A percentile compares a stretch with the other conserved stretches of the same genome.
Conservation (phyloP, 2,329 filamentous ascomycete genomes). For the Clonostachys byssicola region DNA sequence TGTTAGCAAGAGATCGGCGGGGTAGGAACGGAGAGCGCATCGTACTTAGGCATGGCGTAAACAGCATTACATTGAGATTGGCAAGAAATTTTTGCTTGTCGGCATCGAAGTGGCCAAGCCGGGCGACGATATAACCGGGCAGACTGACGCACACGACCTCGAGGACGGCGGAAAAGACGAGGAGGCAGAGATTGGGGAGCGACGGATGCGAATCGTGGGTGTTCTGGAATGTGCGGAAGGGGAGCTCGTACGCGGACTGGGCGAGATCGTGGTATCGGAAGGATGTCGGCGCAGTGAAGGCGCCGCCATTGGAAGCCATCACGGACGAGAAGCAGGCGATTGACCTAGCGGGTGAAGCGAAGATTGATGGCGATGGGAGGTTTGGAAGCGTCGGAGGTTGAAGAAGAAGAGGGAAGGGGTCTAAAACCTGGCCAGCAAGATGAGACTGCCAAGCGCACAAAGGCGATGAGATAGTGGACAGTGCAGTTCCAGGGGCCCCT, state of each 20-base stretch:
- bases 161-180: slow-evolving; percentile 92
- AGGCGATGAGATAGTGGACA: no score
- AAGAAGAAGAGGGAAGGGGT: no score
- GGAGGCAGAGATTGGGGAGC: slow-evolving; percentile 65
- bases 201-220: slow-evolving; percentile 57
- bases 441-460: no score
- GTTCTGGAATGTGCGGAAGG: slow-evolving; percentile 32
- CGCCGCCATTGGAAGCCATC: slow-evolving; percentile 28
- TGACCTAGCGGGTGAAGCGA: no score
- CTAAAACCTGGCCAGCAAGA: no score
- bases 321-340: slow-evolving; percentile 3
- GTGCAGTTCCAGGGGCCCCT: no score
- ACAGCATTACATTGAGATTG: slow-evolving; percentile 92
- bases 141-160: slow-evolving; percentile 94
- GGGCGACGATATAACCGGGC: slow-evolving; percentile 83
- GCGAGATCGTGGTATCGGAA: slow-evolving; percentile 34
- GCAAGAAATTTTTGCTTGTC: slow-evolving; percentile 96
- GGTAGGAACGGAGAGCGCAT: slow-evolving; percentile 5
- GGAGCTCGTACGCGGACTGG: slow-evolving; percentile 32
- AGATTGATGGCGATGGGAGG: no score
- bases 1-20: no score
- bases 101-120: slow-evolving; percentile 88
- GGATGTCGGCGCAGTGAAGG: slow-evolving; percentile 35
- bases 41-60: slow-evolving; percentile 93
- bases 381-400: no score